These are phyloP conservation scores for Trametes pubescens DNA, from an alignment of 1,284 basidiomycete species.

Conservation along the genomic window DNA sequence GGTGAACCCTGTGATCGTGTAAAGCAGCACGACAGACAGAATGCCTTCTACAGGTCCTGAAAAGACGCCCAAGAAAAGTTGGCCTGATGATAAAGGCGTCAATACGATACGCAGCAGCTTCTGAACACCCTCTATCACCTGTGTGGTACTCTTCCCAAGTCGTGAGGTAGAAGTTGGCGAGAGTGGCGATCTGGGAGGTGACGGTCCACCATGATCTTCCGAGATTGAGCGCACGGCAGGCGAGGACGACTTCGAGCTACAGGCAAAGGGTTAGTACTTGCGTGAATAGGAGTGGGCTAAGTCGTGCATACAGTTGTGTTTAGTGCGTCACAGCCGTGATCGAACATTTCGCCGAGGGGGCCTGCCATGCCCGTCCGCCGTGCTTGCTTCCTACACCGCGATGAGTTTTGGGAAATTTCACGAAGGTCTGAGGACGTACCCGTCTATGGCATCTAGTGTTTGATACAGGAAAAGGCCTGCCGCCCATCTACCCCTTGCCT, in stretches of 20 bases:
- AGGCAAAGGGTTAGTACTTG: not conserved
- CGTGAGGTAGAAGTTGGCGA: conserved; percentile 95
- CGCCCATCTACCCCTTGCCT: conserved; percentile 66
- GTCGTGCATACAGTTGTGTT: conserved; percentile 83
- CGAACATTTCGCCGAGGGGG: conserved; percentile 96
- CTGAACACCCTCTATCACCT: conserved; percentile 49
- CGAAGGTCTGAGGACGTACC: conserved; percentile 52
- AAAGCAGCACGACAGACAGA: conserved; percentile 84
- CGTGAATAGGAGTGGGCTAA: not conserved
- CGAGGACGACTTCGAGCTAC: conserved; percentile 86
- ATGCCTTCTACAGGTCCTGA: conserved; percentile 98
- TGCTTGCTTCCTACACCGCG: conserved; percentile 84
- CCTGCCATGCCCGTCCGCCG: conserved; percentile 95
- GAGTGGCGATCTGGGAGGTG: conserved; percentile 83
- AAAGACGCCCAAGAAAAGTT: conserved; percentile 91
- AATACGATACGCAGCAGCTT: not conserved
- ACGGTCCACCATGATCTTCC: conserved; percentile 98
- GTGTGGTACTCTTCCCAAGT: conserved; percentile 99
- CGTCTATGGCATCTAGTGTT: conserved; percentile 89
- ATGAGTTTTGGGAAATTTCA: not conserved
- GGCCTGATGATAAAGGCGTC: conserved; percentile 53
- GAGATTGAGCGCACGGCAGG: conserved; percentile 87
- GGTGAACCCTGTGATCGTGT: conserved; percentile 77
- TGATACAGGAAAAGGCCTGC: conserved; percentile 94
- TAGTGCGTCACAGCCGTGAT: conserved; percentile 94